Evolutionary conservation across 768 basidiomycete species (phyloP).

Genomic region (Lactarius pseudohatsudake): DNA sequence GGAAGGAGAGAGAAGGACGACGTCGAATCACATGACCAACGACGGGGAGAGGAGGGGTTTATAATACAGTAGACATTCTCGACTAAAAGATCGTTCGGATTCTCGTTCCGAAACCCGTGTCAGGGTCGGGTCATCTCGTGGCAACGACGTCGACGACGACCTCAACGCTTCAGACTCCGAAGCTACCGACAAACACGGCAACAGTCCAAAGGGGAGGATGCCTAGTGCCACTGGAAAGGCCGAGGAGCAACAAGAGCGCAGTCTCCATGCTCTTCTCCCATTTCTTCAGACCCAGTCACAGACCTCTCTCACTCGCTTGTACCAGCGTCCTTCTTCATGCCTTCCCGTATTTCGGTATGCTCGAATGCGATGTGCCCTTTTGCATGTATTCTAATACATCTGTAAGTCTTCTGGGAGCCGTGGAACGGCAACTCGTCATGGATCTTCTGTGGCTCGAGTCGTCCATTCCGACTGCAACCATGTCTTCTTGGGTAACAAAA

Average conservation of each 20-base stretch:
- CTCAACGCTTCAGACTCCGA: slow-evolving; percentile 10
- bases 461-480: slow-evolving; percentile 60
- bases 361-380: neutral
- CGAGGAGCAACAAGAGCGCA: slow-evolving; percentile 13
- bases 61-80: too few relatives aligned
- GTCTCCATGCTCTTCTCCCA: slow-evolving; percentile 63
- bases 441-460: slow-evolving; percentile 87
- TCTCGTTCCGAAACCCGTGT: neutral
- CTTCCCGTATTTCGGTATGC: slow-evolving; percentile 83
- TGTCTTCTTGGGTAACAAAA: slow-evolving; percentile 74
- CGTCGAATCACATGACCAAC: too few relatives aligned
- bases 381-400: slow-evolving; percentile 2
- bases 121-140: neutral
- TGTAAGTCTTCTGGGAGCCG: slow-evolving; percentile 65
- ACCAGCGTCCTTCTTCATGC: slow-evolving; percentile 84
- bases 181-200: neutral
- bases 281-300: slow-evolving; percentile 83
- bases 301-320: slow-evolving; percentile 72
- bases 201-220: slow-evolving; percentile 12
- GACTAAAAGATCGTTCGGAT: neutral
- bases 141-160: neutral
- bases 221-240: slow-evolving; percentile 20
- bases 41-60: too few relatives aligned
- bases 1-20: too few relatives aligned
- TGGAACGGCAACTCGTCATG: slow-evolving; percentile 86